Percentiles rank a stretch among this genome's conserved stretches.
phyloP scores from a whole-genome alignment of 768 basidiomycete genomes.

The Collybia sordida region DNA sequence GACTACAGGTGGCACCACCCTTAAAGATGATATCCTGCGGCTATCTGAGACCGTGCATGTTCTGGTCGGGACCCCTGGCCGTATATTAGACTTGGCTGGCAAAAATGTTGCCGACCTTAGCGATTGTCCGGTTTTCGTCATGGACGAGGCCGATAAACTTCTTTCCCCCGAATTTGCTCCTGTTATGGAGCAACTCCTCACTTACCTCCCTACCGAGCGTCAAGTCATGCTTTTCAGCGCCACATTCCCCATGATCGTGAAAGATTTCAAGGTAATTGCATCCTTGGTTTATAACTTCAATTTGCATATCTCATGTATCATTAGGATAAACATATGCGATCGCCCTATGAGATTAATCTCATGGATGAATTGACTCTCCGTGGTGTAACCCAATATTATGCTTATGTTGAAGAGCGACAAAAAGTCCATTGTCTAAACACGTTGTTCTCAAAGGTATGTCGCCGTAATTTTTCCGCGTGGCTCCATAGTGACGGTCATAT shows the following conservation, averaged over 20 bases:
- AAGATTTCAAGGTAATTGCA: constrained; percentile 88
- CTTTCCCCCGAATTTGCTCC: constrained; percentile 97
- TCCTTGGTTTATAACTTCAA: not conserved
- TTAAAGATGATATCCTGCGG: constrained; percentile 97
- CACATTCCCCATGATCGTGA: constrained; percentile 98
- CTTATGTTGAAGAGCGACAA: constrained; percentile 98
- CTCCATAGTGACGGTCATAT: constrained; percentile 1
- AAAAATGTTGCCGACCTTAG: constrained; percentile 92
- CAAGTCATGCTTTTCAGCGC: constrained; percentile 99
- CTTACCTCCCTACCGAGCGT: constrained; percentile 77
- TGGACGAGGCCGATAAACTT: constrained; percentile 99
- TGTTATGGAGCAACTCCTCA: constrained; percentile 94
- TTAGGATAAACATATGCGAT: constrained; percentile 94
- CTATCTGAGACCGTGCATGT: constrained; percentile 90
- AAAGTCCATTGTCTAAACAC: constrained; percentile 99
- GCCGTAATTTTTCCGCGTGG: not conserved
- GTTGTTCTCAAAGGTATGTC: constrained; percentile 90
- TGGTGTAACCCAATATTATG: constrained; percentile 99
- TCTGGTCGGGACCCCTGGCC: constrained; percentile 94
- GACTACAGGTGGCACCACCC: constrained; percentile 95
- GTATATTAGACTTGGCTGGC: constrained; percentile 92
- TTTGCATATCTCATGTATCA: constrained; percentile 8
- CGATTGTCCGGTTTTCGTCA: constrained; percentile 95
- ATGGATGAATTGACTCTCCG: constrained; percentile 99
- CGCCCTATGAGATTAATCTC: constrained; percentile 97